Evolutionary conservation across 176 grass and related monocot species (phyloP).

Genomic region (Hyparrhenia diplandra): DNA sequence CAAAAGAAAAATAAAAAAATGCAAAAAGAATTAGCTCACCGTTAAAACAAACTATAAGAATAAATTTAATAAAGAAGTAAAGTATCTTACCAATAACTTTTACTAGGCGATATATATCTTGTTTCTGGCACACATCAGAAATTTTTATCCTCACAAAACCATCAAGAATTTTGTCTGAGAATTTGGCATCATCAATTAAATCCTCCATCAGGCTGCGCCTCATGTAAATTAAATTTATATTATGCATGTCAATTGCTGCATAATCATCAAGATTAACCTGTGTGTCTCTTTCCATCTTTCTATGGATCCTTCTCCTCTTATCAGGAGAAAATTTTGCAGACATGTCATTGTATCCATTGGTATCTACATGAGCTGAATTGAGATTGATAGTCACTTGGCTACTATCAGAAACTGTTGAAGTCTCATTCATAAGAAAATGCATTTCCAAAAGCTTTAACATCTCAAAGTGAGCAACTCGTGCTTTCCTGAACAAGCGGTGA

Average conservation of each 20-base stretch:
- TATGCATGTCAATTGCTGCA: conserved; percentile 89
- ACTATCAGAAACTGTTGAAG: conserved; percentile 41
- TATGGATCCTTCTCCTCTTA: conserved; percentile 56
- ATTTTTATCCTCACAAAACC: conserved; percentile 95
- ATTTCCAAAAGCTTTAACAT: conserved; percentile 95
- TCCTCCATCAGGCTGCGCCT: conserved; percentile 82
- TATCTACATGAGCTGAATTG: conserved; percentile 64
- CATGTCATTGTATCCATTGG: conserved; percentile 44
- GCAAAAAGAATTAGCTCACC: not conserved
- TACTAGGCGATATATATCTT: conserved; percentile 95
- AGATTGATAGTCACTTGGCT: conserved; percentile 29
- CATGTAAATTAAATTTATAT: conserved; percentile 83
- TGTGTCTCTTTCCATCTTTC: conserved; percentile 55
- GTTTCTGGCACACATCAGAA: conserved; percentile 66
- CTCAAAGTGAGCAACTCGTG: conserved; percentile 91
- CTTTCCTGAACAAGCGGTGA: conserved; percentile 71
- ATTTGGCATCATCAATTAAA: conserved; percentile 61
- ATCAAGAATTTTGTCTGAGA: conserved; percentile 68
- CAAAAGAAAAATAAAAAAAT: conserved; percentile 7
- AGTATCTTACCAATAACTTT: conserved; percentile 85
- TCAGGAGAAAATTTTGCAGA: conserved; percentile 39
- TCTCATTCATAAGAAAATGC: conserved; percentile 75
- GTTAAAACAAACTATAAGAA: not conserved
- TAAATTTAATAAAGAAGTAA: conserved; percentile 8
- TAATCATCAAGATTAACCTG: conserved; percentile 66